phyloP scores from a whole-genome alignment of 768 basidiomycete species.

The Amanita pallidorosea region DNA sequence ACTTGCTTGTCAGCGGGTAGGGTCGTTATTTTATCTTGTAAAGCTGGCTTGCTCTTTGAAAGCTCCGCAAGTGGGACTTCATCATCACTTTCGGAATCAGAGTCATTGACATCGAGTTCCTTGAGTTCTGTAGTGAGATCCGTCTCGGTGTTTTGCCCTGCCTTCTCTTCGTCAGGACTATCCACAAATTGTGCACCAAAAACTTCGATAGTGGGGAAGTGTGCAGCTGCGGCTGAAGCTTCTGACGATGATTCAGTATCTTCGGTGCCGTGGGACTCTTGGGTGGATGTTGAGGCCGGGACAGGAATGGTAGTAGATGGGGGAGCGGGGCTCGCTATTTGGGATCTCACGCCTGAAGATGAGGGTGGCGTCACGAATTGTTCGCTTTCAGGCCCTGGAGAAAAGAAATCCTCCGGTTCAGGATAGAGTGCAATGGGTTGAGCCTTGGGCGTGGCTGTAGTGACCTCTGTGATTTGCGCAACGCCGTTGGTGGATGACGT shows the following conservation, averaged over 20 bases:
- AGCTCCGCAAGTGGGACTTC: slow-evolving; percentile 28
- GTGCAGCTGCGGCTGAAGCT: background rate
- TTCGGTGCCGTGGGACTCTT: background rate
- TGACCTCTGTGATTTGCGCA: background rate
- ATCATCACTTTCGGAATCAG: slow-evolving; percentile 41
- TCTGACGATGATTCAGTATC: background rate
- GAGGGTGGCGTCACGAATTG: slow-evolving; percentile 49
- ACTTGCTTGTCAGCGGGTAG: slow-evolving; percentile 3
- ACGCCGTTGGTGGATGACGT: background rate
- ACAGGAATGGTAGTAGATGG: background rate
- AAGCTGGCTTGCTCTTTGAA: slow-evolving; percentile 13
- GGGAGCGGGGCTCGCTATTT: background rate
- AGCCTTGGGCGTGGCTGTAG: slow-evolving; percentile 3
- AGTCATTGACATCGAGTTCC: slow-evolving; percentile 47
- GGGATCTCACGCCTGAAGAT: background rate
- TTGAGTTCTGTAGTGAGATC: slow-evolving; percentile 40
- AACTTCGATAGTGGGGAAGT: slow-evolving; percentile 23
- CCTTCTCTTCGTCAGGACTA: background rate
- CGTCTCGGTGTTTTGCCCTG: slow-evolving; percentile 23
- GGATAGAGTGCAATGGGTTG: slow-evolving; percentile 10
- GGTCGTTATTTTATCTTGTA: slow-evolving; percentile 9
- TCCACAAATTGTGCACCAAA: slow-evolving; percentile 6
- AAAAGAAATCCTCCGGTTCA: slow-evolving; percentile 8
- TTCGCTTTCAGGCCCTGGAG: slow-evolving; percentile 34
- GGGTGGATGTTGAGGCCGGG: background rate